phyloP scores from a whole-genome alignment of 345 rosid genomes.

The Camelina hispida region DNA sequence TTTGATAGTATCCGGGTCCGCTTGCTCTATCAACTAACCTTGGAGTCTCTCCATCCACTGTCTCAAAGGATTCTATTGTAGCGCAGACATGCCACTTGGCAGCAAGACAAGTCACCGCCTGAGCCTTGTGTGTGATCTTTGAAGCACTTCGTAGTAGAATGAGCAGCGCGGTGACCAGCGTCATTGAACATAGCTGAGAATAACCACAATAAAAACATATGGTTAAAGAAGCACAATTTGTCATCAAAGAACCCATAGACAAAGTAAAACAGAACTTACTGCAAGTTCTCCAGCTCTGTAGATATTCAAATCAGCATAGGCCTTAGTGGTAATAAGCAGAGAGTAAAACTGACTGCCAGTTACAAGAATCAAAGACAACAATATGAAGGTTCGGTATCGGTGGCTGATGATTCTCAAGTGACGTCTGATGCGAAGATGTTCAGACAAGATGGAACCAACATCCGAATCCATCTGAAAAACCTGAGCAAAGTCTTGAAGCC shows the following conservation, averaged over 20 bases:
- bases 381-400: constrained; percentile 67
- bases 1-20: constrained; percentile 30
- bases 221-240: not conserved
- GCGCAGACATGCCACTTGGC: constrained; percentile 95
- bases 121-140: constrained; percentile 95
- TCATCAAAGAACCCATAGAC: not conserved
- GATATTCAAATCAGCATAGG: constrained; percentile 56
- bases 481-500: constrained; percentile 82
- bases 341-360: constrained; percentile 90
- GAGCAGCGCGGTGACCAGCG: constrained; percentile 66
- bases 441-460: constrained; percentile 69
- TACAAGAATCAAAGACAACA: constrained; percentile 66
- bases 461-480: constrained; percentile 79
- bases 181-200: constrained; percentile 77
- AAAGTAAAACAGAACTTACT: constrained; percentile 48
- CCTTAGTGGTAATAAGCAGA: constrained; percentile 75
- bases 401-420: constrained; percentile 94
- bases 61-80: constrained; percentile 70
- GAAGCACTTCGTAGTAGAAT: constrained; percentile 82
- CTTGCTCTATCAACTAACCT: constrained; percentile 37
- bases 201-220: not conserved
- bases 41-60: constrained; percentile 75
- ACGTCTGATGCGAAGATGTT: constrained; percentile 84
- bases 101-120: constrained; percentile 81
- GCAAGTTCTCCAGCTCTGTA: constrained; percentile 89